These are phyloP conservation scores for Pseudophaeomoniella oleicola DNA, from an alignment of 2,329 filamentous ascomycete species.

Conservation along the genomic window DNA sequence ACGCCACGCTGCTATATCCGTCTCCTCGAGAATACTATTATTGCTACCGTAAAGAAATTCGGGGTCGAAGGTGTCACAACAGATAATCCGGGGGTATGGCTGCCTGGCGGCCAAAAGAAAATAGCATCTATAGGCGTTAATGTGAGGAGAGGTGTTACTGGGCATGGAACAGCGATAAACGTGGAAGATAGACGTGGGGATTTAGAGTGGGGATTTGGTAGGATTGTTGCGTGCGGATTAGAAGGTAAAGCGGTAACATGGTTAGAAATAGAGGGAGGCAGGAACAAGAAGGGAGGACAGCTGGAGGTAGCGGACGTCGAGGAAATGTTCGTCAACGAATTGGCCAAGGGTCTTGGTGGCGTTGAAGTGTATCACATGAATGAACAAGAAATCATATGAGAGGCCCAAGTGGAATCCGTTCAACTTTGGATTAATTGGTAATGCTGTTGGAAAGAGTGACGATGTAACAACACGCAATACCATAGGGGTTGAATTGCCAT, in stretches of 20 bases:
- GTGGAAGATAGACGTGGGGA: constrained; percentile 43
- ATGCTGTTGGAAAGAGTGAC: too few relatives aligned
- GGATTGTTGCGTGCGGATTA: constrained; percentile 84
- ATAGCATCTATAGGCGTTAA: constrained; percentile 91
- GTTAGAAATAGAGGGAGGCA: constrained; percentile 39
- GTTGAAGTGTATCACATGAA: constrained; percentile 22
- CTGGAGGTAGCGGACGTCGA: constrained; percentile 19
- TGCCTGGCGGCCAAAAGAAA: constrained; percentile 18
- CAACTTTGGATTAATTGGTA: too few relatives aligned
- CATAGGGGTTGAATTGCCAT: too few relatives aligned
- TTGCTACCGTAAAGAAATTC: constrained; percentile 46
- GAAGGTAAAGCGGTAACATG: constrained; percentile 68
- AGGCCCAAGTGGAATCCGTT: too few relatives aligned
- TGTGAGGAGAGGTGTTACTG: constrained; percentile 66
- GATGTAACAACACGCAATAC: too few relatives aligned
- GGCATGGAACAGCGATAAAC: constrained; percentile 64
- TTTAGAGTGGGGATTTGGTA: constrained; percentile 43
- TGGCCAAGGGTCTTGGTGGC: constrained; percentile 9
- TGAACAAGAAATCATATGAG: constrained; percentile 18
- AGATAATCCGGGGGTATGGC: constrained; percentile 77
- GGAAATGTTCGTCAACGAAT: constrained; percentile 16
- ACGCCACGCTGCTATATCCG: constrained; percentile 64
- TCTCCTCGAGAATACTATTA: constrained; percentile 62
- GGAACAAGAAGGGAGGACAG: constrained; percentile 21
- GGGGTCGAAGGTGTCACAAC: constrained; percentile 49